These are phyloP conservation scores for Xerocomellus chrysenteron DNA, from an alignment of 768 basidiomycete species.

Conservation along the genomic window DNA sequence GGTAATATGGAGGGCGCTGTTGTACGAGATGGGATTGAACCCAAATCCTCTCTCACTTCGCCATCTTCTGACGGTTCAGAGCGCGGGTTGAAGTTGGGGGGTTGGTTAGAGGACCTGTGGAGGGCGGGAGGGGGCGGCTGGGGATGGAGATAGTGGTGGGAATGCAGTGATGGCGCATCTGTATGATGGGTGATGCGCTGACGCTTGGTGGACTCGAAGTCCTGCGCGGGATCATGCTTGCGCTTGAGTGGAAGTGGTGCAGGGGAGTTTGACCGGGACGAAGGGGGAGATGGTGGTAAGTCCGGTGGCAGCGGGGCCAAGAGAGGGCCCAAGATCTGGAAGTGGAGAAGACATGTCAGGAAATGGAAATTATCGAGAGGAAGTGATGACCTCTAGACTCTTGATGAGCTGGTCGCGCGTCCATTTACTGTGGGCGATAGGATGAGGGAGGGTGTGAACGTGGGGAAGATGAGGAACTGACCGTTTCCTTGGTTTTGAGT, in stretches of 20 bases:
- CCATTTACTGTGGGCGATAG: constrained; percentile 31
- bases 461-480: constrained; percentile 18
- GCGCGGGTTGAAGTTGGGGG: constrained; percentile 29
- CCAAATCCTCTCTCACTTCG: constrained; percentile 43
- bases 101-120: constrained; percentile 23
- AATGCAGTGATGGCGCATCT: constrained; percentile 28
- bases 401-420: constrained; percentile 40
- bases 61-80: constrained; percentile 48
- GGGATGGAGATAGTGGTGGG: constrained; percentile 30
- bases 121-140: constrained; percentile 22
- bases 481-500: constrained; percentile 35
- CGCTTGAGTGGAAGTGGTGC: constrained; percentile 38
- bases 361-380: constrained; percentile 2
- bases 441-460: constrained; percentile 22
- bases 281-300: constrained; percentile 46
- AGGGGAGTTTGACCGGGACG: constrained; percentile 44
- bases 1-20: constrained; percentile 34
- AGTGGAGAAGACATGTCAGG: constrained; percentile 16
- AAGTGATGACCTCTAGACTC: constrained; percentile 38
- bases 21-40: constrained; percentile 19
- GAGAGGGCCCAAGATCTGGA: constrained; percentile 42
- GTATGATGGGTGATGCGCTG: constrained; percentile 27
- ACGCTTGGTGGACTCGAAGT: constrained; percentile 31
- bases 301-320: constrained; percentile 43
- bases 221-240: constrained; percentile 31